These are phyloP conservation scores for Phylloporus sp. DNA, from an alignment of 768 basidiomycete species.

Conservation along the genomic window DNA sequence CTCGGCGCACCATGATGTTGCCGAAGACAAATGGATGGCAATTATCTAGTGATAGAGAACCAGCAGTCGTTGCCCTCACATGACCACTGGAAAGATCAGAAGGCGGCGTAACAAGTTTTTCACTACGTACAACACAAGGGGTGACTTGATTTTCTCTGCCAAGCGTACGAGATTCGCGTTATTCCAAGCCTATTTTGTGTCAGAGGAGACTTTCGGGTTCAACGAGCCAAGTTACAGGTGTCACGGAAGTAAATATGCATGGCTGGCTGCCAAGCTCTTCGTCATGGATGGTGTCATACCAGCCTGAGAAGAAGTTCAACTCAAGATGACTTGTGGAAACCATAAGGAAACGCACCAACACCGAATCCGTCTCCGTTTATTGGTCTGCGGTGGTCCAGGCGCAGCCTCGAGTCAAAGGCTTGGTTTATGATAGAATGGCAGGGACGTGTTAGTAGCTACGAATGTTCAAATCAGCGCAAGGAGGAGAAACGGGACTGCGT, in stretches of 20 bases:
- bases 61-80: conserved; percentile 91
- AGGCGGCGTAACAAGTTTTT: background rate
- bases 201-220: background rate
- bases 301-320: conserved; percentile 53
- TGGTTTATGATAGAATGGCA: conserved; percentile 97
- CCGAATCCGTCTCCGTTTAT: conserved; percentile 97
- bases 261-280: conserved; percentile 83
- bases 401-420: conserved; percentile 90
- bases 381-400: conserved; percentile 76
- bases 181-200: conserved; percentile 81
- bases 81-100: conserved; percentile 55
- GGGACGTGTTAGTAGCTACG: conserved; percentile 84
- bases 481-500: conserved; percentile 15
- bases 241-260: conserved; percentile 94
- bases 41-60: conserved; percentile 87
- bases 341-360: conserved; percentile 56
- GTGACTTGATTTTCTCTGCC: conserved; percentile 96
- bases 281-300: conserved; percentile 88
- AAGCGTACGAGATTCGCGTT: conserved; percentile 90
- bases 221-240: conserved; percentile 56
- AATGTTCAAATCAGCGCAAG: conserved; percentile 1
- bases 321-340: background rate
- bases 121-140: conserved; percentile 79
- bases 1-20: conserved; percentile 73
- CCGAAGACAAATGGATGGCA: conserved; percentile 94